Evolutionary conservation across 306 rosid species (phyloP), one percentile per base, ranked within the genome.

Genomic region (Leucaena leucocephala): DNA sequence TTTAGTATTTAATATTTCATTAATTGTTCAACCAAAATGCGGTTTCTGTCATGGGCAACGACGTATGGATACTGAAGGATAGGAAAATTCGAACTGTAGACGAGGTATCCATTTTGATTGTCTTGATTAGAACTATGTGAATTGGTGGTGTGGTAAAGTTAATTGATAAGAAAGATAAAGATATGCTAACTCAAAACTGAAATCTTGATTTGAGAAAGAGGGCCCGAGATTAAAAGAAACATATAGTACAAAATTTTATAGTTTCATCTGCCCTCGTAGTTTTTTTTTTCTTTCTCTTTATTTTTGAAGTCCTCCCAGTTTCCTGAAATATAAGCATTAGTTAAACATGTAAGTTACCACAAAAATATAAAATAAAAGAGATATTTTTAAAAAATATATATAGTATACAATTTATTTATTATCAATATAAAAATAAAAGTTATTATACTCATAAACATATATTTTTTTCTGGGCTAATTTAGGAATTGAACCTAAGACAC

Each of bases 41-140:
- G 76, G 85, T 82, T 46, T 85, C 94, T 75, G 91, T 94, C 48
- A 94, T 94, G 90, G 92, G 97, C 91, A 89, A 92, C 38, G 94
- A 97, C 34, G 78, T 21, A 40, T 94, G 97, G 98, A 92, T 94
- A 80, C 90, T 92, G 97, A 88, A 86, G 88, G 84, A 92, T 77
- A 90, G 88, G 89, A 94, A 87, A 92, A 89, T 90, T 75, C 52
- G 84, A 73, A 82, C 78, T 40, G 91, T 89, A 75, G 80, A 90
- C 12, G 98, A 92, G 97, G 94, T 92, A 88, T 58, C 81, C 50
- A 10, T 19, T 38, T 74, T 77, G 44, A 58, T 49, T 59, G 76
- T 79, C 38, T 40, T 67, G 4, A 15, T 68, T 55, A 52, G 12
- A 55, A 42, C 36, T 43, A 39, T 16, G 16, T 54, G 33, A 54